phyloP scores from a whole-genome alignment of 306 rosid species.

The Gastrolobium villosum region DNA sequence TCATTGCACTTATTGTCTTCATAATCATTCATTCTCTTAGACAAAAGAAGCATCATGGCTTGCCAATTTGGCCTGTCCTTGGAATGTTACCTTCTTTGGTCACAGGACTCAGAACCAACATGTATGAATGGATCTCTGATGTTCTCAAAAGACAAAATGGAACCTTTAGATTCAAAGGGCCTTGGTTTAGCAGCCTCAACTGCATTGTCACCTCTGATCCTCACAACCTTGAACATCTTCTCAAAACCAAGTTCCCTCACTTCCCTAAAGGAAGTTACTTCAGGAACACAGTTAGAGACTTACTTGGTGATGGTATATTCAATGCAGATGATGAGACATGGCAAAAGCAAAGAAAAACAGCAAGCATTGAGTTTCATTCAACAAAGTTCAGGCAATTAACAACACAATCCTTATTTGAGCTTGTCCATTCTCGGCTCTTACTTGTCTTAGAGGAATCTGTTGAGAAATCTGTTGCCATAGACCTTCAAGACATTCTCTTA shows the following conservation, averaged over 20 bases:
- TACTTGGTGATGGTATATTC: constrained; percentile 88
- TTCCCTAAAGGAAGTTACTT: constrained; percentile 88
- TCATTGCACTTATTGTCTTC: constrained; percentile 67
- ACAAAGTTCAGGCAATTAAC: constrained; percentile 74
- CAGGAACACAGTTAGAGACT: constrained; percentile 68
- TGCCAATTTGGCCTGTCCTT: constrained; percentile 79
- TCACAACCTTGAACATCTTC: constrained; percentile 83
- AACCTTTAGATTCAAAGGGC: constrained; percentile 77
- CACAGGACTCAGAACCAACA: constrained; percentile 51
- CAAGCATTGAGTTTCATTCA: constrained; percentile 92
- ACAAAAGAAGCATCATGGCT: constrained; percentile 67
- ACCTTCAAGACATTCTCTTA: constrained; percentile 82
- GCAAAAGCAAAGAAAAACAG: constrained; percentile 87
- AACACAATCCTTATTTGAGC: constrained; percentile 64
- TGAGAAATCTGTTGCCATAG: constrained; percentile 46
- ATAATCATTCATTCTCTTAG: constrained; percentile 69
- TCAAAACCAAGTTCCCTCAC: constrained; percentile 74
- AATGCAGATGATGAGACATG: constrained; percentile 82
- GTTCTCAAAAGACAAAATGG: constrained; percentile 61
- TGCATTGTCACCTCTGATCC: constrained; percentile 83
- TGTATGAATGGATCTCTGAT: constrained; percentile 78
- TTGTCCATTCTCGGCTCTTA: constrained; percentile 75
- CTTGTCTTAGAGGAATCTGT: constrained; percentile 62
- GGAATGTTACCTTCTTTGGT: constrained; percentile 88
- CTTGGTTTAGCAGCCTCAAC: constrained; percentile 74